These are phyloP conservation scores for Emergomyces pasteurianus DNA, from an alignment of 2,329 filamentous ascomycete genomes.

Conservation along the genomic window DNA sequence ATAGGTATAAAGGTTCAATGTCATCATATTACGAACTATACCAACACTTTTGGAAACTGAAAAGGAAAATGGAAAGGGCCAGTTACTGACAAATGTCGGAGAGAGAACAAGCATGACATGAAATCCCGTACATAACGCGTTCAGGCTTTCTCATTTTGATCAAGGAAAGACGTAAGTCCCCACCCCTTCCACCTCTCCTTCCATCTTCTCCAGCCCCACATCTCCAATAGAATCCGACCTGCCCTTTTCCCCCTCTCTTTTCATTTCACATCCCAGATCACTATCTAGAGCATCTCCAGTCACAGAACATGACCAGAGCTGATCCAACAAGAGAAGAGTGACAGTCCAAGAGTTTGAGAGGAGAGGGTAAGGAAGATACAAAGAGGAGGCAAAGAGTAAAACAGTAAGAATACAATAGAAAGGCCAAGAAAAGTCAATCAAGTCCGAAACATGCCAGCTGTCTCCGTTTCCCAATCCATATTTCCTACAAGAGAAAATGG, in stretches of 20 bases:
- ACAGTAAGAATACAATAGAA: not conserved
- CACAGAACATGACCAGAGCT: not conserved
- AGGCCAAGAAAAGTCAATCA: not conserved
- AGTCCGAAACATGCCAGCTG: not conserved
- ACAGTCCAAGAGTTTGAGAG: not conserved
- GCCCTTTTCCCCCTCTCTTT: not conserved
- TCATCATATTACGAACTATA: too few species aligned
- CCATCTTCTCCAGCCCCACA: not conserved
- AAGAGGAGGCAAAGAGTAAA: not conserved
- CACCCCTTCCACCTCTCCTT: not conserved
- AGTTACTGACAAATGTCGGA: not conserved
- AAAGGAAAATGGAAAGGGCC: not conserved
- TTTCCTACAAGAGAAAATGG: constrained; percentile 15
- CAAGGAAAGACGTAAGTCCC: not conserved
- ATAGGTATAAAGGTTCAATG: too few species aligned
- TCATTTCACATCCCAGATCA: not conserved
- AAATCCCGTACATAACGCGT: not conserved
- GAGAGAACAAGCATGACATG: not conserved
- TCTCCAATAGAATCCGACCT: not conserved
- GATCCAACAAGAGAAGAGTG: not conserved
- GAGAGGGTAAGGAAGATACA: not conserved
- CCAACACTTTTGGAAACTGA: too few species aligned
- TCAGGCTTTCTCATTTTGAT: not conserved
- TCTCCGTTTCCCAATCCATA: not conserved
- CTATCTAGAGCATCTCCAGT: not conserved